Conservation (phyloP, 2,329 filamentous ascomycete species). For the Sporothrix variecibatus region DNA sequence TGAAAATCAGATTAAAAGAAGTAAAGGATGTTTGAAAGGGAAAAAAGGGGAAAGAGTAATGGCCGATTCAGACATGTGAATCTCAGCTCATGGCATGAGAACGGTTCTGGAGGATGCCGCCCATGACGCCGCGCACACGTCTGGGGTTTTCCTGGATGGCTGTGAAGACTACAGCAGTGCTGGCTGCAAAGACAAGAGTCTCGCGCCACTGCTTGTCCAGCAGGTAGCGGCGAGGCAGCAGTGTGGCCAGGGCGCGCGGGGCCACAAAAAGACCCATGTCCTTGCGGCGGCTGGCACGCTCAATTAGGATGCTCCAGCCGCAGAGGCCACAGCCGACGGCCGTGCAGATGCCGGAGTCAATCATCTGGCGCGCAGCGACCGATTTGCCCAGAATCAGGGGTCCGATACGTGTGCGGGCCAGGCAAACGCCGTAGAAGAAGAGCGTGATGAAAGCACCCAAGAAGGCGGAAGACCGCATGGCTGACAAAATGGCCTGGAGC, state of each 20-base stretch:
- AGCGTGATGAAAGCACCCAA: conserved; percentile 74
- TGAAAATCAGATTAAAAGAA: not conserved
- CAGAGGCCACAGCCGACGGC: conserved; percentile 72
- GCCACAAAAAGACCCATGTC: conserved; percentile 81
- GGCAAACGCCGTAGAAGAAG: conserved; percentile 85
- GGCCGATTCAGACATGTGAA: not conserved
- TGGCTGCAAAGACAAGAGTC: conserved; percentile 64
- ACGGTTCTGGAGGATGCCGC: conserved; percentile 58
- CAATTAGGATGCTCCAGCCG: conserved; percentile 79
- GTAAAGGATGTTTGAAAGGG: not conserved
- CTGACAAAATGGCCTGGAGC: conserved; percentile 22
- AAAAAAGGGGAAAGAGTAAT: not conserved
- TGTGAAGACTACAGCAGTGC: conserved; percentile 70
- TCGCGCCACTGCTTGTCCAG: conserved; percentile 67
- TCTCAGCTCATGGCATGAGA: conserved; percentile 36
- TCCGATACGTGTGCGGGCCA: conserved; percentile 71
- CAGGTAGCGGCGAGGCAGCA: conserved; percentile 70
- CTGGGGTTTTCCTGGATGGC: conserved; percentile 62
- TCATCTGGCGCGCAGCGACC: conserved; percentile 48
- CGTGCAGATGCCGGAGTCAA: conserved; percentile 68
- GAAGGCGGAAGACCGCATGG: conserved; percentile 70
- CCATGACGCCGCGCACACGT: conserved; percentile 69
- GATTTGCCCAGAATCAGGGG: conserved; percentile 65
- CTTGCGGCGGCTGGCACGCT: conserved; percentile 64
- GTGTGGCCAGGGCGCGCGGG: conserved; percentile 72